These are phyloP conservation scores for Psilocybe mexicana DNA, from an alignment of 1,284 basidiomycete species.

Conservation along the genomic window DNA sequence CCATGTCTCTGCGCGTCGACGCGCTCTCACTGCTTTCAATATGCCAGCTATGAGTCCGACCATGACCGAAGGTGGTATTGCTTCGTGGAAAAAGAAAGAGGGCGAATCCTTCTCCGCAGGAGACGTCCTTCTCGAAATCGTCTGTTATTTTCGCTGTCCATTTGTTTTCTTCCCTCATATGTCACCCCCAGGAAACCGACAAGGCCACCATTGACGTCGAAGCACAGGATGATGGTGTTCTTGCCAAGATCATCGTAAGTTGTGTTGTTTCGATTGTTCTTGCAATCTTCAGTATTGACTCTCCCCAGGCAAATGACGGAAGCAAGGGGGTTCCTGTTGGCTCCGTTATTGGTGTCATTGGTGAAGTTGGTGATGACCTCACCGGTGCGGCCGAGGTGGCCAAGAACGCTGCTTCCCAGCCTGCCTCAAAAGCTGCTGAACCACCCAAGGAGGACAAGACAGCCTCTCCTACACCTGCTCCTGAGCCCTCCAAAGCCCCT, in stretches of 20 bases:
- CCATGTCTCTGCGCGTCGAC: constrained; percentile 76
- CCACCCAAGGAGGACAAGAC: constrained; percentile 24
- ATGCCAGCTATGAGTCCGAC: constrained; percentile 99
- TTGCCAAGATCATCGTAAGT: constrained; percentile 87
- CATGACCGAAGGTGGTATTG: constrained; percentile 99
- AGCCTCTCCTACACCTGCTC: constrained; percentile 37
- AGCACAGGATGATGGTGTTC: constrained; percentile 93
- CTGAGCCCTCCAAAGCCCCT: constrained; percentile 25
- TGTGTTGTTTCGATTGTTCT: background rate
- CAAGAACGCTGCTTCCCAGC: constrained; percentile 50
- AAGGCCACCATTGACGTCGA: constrained; percentile 99
- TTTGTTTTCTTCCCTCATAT: constrained; percentile 6
- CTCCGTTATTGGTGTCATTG: constrained; percentile 85
- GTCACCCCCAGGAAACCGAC: constrained; percentile 83
- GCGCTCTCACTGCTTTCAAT: constrained; percentile 86
- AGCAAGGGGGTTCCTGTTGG: constrained; percentile 88
- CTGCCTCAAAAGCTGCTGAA: constrained; percentile 31
- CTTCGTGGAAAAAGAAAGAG: constrained; percentile 96
- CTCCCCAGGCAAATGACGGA: constrained; percentile 71
- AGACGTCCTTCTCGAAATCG: constrained; percentile 94
- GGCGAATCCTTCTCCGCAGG: constrained; percentile 89
- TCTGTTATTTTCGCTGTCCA: constrained; percentile 40
- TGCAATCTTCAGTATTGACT: constrained; percentile 8
- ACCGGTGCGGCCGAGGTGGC: constrained; percentile 81
- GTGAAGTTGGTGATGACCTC: constrained; percentile 92